Evolutionary conservation across 306 rosid genomes (phyloP), one percentile per base, ranked within the genome.

Genomic region (Malus sieversii): DNA sequence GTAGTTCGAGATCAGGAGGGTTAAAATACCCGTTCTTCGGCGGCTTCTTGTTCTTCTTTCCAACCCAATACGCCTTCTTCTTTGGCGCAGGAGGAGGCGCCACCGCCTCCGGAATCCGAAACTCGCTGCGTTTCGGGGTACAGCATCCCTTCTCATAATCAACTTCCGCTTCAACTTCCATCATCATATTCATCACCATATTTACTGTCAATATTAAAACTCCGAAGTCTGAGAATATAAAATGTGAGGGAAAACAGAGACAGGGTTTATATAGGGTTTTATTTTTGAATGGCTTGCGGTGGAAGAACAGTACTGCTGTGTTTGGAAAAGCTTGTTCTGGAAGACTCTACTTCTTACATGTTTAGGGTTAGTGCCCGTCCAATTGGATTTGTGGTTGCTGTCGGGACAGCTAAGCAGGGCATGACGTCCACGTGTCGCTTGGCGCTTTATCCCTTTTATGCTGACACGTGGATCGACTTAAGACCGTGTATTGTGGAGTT

Each of bases 71-170:
- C 3, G 87, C 79, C 77, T 87, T 92, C 87, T 92, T 92, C 86
- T 71, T 92, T 1, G 92, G 91, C 3, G 93, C 84, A 0, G 93
- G 92, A 9, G 92, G 92, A 0, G 96, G 91, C 58, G 29, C 85
- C 76, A 66, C 42, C 51, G 81, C 73, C 83, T 62, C 64, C 2
- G 66, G 86, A n/a, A 92, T 90, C 58, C 62, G 79, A 70, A 72
- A 79, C 79, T 90, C 96, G 58, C 77, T 33, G 63, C 89, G 78
- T 30, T 82, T 83, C n/a, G 97, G 96, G 6, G 93, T 90, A 0
- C 89, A 67, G 69, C 85, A 90, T 0, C 92, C 69, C 9, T 58
- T 20, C 27, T 58, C 62, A 22, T 58, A 58, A 62, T 62, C 20
- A 15, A 14, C 33, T 5, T 59, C 71, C 29, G 63, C 66, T 16